These are phyloP conservation scores for Lizonia empirigonia DNA, from an alignment of 2,329 filamentous ascomycete species.

Conservation along the genomic window DNA sequence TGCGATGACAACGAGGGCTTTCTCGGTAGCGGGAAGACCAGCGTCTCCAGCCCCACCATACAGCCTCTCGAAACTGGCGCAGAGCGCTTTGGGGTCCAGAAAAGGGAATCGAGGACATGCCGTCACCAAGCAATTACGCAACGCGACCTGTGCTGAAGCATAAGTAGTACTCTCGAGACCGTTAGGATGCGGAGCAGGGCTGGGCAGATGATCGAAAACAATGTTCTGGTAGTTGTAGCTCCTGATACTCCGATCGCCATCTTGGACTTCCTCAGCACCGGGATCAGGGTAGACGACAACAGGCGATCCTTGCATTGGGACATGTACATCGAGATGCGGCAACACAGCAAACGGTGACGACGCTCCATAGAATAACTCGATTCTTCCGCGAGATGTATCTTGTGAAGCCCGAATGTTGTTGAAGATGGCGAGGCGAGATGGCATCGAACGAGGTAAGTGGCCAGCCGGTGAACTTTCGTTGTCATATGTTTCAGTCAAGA, in stretches of 20 bases:
- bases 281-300: neutral
- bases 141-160: constrained; percentile 3
- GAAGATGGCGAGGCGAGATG: constrained; percentile 11
- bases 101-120: constrained; percentile 10
- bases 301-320: constrained; percentile 7
- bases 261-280: constrained; percentile 1
- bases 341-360: constrained; percentile 14
- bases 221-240: constrained; percentile 17
- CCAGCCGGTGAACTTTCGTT: neutral
- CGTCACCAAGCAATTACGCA: constrained; percentile 14
- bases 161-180: constrained; percentile 3
- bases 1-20: constrained; percentile 1
- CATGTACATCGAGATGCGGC: constrained; percentile 14
- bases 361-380: constrained; percentile 14
- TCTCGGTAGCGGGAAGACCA: neutral
- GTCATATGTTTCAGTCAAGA: neutral
- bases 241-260: constrained; percentile 10
- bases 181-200: neutral
- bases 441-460: constrained; percentile 6
- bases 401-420: constrained; percentile 17
- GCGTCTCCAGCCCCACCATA: neutral
- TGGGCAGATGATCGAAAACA: constrained; percentile 11
- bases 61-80: constrained; percentile 7
- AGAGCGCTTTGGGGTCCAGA: neutral
- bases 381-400: constrained; percentile 4